Percentiles rank a stretch among this genome's conserved stretches.
Conservation (phyloP, 1,284 basidiomycete species). For the Porodaedalea pini region DNA sequence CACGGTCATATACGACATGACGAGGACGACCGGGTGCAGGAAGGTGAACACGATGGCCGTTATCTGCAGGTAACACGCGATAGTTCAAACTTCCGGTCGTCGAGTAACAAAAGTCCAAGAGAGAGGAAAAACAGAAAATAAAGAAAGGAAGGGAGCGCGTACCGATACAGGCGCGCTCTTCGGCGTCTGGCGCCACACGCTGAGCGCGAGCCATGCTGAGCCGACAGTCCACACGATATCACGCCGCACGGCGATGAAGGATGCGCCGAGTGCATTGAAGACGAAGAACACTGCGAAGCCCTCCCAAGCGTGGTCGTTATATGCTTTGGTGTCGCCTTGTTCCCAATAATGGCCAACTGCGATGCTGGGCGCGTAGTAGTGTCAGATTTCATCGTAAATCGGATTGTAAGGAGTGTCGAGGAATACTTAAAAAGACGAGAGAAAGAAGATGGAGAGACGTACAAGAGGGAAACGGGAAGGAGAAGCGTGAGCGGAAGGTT, state of each 20-base stretch:
- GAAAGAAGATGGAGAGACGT: conserved; percentile 45
- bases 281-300: conserved; percentile 59
- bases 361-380: conserved; percentile 49
- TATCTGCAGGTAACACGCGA: conserved; percentile 38
- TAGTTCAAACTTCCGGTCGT: not conserved
- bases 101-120: not conserved
- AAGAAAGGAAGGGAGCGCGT: conserved; percentile 28
- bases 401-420: not conserved
- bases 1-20: conserved; percentile 38
- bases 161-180: conserved; percentile 64
- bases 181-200: conserved; percentile 55
- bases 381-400: too few species aligned
- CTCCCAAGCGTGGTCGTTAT: conserved; percentile 51
- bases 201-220: conserved; percentile 65
- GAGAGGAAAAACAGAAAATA: not conserved
- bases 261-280: conserved; percentile 54
- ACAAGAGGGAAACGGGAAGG: conserved; percentile 51
- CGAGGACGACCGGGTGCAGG: conserved; percentile 53
- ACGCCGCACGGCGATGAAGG: conserved; percentile 50
- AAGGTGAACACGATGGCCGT: conserved; percentile 55
- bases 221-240: conserved; percentile 73
- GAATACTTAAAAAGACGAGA: conserved; percentile 29
- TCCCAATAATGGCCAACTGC: conserved; percentile 47
- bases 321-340: conserved; percentile 42
- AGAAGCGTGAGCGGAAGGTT: conserved; percentile 48